A percentile compares a stretch with the other conserved stretches of the same genome.
Evolutionary conservation across 805 yeast genomes (phyloP).

Genomic region (Kodamaea sagamina): DNA sequence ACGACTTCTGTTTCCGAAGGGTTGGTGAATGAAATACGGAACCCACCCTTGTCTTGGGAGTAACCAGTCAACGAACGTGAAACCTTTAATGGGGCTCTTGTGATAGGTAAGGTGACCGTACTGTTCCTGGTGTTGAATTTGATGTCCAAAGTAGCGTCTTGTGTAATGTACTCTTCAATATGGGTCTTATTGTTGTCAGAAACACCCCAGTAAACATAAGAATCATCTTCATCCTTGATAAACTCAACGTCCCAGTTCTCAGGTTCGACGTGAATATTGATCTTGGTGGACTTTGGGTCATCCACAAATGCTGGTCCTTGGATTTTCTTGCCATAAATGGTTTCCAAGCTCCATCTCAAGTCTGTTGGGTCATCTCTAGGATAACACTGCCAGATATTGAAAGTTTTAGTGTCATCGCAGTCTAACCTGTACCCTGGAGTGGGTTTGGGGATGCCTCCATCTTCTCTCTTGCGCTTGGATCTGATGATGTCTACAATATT

Average conservation of each 20-base stretch:
- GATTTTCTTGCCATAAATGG: slow-evolving; percentile 70
- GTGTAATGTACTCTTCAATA: slow-evolving; percentile 20
- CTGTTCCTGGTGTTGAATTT: slow-evolving; percentile 49
- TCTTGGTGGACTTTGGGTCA: slow-evolving; percentile 35
- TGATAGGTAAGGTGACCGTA: slow-evolving; percentile 37
- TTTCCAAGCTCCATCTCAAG: slow-evolving; percentile 54
- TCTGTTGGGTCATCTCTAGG: slow-evolving; percentile 60
- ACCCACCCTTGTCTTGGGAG: slow-evolving; percentile 88
- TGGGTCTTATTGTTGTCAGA: slow-evolving; percentile 4
- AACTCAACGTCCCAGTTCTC: slow-evolving; percentile 50
- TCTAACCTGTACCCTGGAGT: slow-evolving; percentile 64
- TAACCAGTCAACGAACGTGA: slow-evolving; percentile 89
- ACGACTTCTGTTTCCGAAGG: slow-evolving; percentile 50
- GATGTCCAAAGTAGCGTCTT: slow-evolving; percentile 34
- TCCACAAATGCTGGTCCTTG: slow-evolving; percentile 66
- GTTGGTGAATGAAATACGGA: slow-evolving; percentile 76
- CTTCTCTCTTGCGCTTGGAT: slow-evolving; percentile 57
- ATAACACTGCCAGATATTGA: slow-evolving; percentile 71
- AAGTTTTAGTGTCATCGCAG: slow-evolving; percentile 65
- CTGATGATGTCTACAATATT: slow-evolving; percentile 72
- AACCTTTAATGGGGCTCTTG: slow-evolving; percentile 64
- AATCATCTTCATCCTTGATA: slow-evolving; percentile 17
- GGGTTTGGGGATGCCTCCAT: slow-evolving; percentile 80
- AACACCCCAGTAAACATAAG: slow-evolving; percentile 14
- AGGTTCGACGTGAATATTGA: slow-evolving; percentile 46